phyloP scores from a whole-genome alignment of 345 rosid species.

The Aurinia saxatilis region DNA sequence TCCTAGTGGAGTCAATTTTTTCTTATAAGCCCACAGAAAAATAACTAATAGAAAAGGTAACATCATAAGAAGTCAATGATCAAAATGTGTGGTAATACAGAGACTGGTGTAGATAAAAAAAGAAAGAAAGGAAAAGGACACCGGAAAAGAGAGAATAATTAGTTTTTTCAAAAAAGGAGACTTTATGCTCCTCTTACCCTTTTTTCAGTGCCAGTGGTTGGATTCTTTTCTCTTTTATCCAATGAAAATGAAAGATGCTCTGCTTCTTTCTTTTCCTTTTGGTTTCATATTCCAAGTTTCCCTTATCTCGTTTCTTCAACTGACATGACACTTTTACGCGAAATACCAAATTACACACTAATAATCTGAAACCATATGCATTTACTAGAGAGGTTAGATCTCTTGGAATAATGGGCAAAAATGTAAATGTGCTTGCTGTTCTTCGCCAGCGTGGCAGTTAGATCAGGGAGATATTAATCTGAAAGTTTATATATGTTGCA shows the following conservation, averaged over 20 bases:
- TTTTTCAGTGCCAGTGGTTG: constrained; percentile 17
- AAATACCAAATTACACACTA: neutral
- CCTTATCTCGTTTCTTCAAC: constrained; percentile 1
- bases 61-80: neutral
- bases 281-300: neutral
- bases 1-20: no score
- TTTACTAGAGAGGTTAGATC: neutral
- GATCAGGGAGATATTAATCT: constrained; percentile 9
- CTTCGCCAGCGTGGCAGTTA: constrained; percentile 4
- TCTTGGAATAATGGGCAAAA: constrained; percentile 7
- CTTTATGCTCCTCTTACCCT: constrained; percentile 20
- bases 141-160: constrained; percentile 10
- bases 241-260: constrained; percentile 28
- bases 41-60: no score
- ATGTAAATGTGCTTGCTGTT: constrained; percentile 6
- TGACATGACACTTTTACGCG: neutral
- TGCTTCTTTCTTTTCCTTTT: neutral
- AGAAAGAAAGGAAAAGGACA: constrained; percentile 1
- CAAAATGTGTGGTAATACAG: neutral
- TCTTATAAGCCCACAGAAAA: no score
- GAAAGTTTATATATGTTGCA: constrained; percentile 23
- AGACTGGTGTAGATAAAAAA: constrained; percentile 4
- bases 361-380: neutral
- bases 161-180: neutral
- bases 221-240: constrained; percentile 18